phyloP scores from a whole-genome alignment of 2,329 filamentous ascomycete species.

The Seiridium cupressi region DNA sequence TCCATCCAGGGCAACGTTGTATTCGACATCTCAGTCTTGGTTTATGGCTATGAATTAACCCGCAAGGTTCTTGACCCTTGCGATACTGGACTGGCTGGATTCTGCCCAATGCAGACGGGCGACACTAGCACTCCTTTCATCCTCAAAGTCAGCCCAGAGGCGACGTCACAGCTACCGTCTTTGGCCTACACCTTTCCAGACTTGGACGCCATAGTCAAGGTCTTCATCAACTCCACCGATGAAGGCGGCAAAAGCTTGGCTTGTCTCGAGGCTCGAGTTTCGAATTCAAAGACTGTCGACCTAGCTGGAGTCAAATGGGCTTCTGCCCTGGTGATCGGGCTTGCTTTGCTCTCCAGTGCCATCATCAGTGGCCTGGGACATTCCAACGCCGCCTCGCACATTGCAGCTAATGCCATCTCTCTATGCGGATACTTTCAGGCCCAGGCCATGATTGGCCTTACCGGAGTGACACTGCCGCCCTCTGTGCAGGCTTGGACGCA shows the following conservation, averaged over 20 bases:
- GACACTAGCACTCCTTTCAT: conserved; percentile 51
- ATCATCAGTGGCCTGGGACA: conserved; percentile 88
- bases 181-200: conserved; percentile 91
- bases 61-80: conserved; percentile 69
- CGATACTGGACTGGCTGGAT: conserved; percentile 56
- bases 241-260: conserved; percentile 62
- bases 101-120: conserved; percentile 67
- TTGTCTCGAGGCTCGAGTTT: conserved; percentile 83
- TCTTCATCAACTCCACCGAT: conserved; percentile 73
- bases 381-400: conserved; percentile 90
- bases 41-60: conserved; percentile 70
- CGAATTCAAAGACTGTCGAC: conserved; percentile 90
- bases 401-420: conserved; percentile 90
- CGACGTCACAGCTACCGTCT: conserved; percentile 66
- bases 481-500: conserved; percentile 93
- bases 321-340: conserved; percentile 81
- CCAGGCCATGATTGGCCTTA: conserved; percentile 87
- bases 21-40: conserved; percentile 67
- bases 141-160: conserved; percentile 51
- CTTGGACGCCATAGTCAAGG: conserved; percentile 79
- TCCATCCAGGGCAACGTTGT: conserved; percentile 71
- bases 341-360: conserved; percentile 81
- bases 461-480: conserved; percentile 76
- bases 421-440: conserved; percentile 94
- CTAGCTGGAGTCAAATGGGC: conserved; percentile 86